Evolutionary conservation across 345 rosid genomes (phyloP).

Genomic region (Ailanthus altissimus): DNA sequence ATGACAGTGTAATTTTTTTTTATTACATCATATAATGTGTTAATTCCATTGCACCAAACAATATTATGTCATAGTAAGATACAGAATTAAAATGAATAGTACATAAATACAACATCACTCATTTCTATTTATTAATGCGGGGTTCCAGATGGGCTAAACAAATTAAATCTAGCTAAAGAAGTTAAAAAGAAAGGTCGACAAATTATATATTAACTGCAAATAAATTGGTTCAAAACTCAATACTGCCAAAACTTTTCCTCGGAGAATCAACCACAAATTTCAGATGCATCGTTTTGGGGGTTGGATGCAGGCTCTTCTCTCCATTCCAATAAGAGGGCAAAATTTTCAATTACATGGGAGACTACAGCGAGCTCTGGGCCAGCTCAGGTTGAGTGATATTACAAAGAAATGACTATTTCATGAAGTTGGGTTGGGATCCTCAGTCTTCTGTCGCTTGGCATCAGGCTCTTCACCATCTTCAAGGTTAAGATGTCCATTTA

Average conservation of each 20-base stretch:
- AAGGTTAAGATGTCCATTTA: conserved; percentile 66
- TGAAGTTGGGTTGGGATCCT: conserved; percentile 27
- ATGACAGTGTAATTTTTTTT: too few relatives aligned
- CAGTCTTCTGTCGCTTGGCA: conserved; percentile 49
- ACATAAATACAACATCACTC: too few relatives aligned
- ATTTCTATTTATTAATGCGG: neutral
- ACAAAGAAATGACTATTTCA: neutral
- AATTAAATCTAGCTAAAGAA: neutral
- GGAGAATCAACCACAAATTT: neutral
- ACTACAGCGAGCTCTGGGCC: neutral
- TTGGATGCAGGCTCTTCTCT: neutral
- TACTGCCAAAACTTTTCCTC: conserved; percentile 17
- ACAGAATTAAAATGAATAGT: too few relatives aligned
- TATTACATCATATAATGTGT: too few relatives aligned
- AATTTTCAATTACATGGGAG: neutral
- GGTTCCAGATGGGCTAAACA: too few relatives aligned
- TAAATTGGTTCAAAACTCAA: conserved; percentile 2
- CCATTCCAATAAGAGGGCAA: neutral
- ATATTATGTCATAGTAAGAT: too few relatives aligned
- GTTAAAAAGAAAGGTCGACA: neutral
- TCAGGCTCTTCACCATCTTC: conserved; percentile 46
- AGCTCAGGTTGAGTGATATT: conserved; percentile 6
- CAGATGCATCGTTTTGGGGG: neutral
- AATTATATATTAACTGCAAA: neutral
- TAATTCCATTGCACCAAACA: too few relatives aligned